Conservation (phyloP, 2,329 filamentous ascomycete genomes). For the Davidsoniella australis region DNA sequence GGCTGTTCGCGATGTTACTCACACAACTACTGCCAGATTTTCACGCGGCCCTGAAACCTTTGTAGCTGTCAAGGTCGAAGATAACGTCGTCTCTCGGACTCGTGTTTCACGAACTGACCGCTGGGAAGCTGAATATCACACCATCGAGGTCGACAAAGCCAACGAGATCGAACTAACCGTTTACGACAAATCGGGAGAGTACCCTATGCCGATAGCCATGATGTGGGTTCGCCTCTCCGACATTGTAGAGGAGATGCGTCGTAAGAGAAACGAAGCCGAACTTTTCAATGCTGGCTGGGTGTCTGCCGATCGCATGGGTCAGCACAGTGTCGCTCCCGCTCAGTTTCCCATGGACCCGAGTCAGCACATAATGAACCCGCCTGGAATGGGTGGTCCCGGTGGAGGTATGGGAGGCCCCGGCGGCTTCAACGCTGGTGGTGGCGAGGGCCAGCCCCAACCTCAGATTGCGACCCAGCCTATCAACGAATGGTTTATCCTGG, state of each 20-base stretch:
- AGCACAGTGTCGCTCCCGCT: slow-evolving; percentile 28
- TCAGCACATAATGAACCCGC: slow-evolving; percentile 19
- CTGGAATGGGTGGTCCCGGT: slow-evolving; percentile 18
- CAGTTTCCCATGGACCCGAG: slow-evolving; percentile 42
- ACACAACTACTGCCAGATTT: slow-evolving; percentile 70
- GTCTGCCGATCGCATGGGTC: slow-evolving; percentile 85
- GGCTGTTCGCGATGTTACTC: slow-evolving; percentile 85
- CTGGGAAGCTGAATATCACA: slow-evolving; percentile 85
- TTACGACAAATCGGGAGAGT: slow-evolving; percentile 86
- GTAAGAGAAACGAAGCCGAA: slow-evolving; percentile 92
- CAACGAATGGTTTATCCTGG: slow-evolving; percentile 92
- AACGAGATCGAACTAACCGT: slow-evolving; percentile 97
- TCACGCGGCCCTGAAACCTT: slow-evolving; percentile 86
- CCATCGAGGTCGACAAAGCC: slow-evolving; percentile 89
- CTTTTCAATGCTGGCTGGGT: slow-evolving; percentile 93
- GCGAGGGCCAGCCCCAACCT: slow-evolving; percentile 22
- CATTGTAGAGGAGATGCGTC: slow-evolving; percentile 90
- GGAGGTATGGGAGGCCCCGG: slow-evolving; percentile 24
- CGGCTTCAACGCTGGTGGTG: slow-evolving; percentile 22
- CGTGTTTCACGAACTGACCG: slow-evolving; percentile 69
- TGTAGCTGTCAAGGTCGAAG: slow-evolving; percentile 91
- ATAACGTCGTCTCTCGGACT: slow-evolving; percentile 76
- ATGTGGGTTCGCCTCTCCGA: slow-evolving; percentile 95
- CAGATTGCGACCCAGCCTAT: slow-evolving; percentile 46
- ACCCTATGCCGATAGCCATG: slow-evolving; percentile 82